Conservation (phyloP, 495 filamentous ascomycete genomes). For the Lepraria neglecta region DNA sequence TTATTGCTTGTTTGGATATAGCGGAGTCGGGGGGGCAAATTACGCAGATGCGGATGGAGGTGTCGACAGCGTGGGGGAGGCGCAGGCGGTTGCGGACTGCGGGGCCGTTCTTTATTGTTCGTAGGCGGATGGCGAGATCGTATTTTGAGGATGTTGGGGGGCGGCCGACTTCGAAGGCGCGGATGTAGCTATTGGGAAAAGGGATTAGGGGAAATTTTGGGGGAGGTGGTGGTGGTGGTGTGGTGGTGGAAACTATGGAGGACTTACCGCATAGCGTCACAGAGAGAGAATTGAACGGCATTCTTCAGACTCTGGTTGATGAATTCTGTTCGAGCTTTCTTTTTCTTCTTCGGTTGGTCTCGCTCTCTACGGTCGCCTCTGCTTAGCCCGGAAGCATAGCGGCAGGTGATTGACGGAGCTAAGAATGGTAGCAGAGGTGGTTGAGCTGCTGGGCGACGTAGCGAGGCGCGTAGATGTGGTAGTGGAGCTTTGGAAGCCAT, state of each 20-base stretch:
- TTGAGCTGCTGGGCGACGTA: neutral
- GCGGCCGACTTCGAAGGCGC: constrained; percentile 83
- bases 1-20: constrained; percentile 59
- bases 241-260: neutral
- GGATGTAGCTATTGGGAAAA: constrained; percentile 61
- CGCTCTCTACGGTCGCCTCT: constrained; percentile 38
- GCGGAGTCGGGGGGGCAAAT: constrained; percentile 74
- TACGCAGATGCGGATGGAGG: constrained; percentile 76
- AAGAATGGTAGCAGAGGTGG: neutral
- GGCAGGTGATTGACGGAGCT: constrained; percentile 17
- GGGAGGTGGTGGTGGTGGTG: too few species aligned
- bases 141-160: constrained; percentile 71
- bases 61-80: constrained; percentile 82
- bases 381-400: constrained; percentile 27
- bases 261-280: constrained; percentile 86
- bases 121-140: constrained; percentile 74
- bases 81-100: constrained; percentile 80
- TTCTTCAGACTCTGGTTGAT: constrained; percentile 53
- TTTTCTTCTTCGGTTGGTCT: constrained; percentile 55
- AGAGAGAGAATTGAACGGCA: constrained; percentile 66
- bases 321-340: constrained; percentile 59
- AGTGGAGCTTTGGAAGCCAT: constrained; percentile 9
- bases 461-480: neutral
- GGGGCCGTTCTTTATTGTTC: constrained; percentile 72
- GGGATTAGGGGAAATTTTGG: neutral